Evolutionary conservation across 169 alveolate species (phyloP), one percentile per base, ranked within the genome.

Genomic region (Plasmodium billcollinsi): DNA sequence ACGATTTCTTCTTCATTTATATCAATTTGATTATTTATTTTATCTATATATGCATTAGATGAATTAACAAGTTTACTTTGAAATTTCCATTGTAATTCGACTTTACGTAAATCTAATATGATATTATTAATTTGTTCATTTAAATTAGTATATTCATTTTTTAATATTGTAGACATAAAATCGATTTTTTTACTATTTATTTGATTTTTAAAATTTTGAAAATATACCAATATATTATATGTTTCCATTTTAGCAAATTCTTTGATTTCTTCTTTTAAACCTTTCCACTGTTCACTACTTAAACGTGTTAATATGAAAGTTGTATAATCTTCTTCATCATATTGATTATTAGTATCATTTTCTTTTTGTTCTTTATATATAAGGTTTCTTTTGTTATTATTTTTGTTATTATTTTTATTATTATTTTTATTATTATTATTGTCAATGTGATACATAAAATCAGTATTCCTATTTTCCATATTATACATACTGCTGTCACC

Each of bases 271-370:
- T 86, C 92, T 26, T 70, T 50, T 59, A 86, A 50, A 43, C 50
- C 49, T 14, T 71, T 86, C 92, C 92, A 86, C 33, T 86, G 92
- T 20, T 70, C 92, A 67, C 73, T 86, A 71, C 92, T 86, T 67
- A 86, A 65, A 26, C 58, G 86, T 6, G 92, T 86, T 72, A 86
- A 73, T 24, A 69, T 86, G 24, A 86, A 86, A 71, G 67, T 3
- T 50, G 62, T 61, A 24, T 72, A 45, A 72, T 72, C 88, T 18
- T 85, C 76, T 7, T 29, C 29, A 52, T 83, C 61, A 49, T 69
- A 58, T 26, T 66, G 59, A 45, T 47, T 50, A 69, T 69, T 71
- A n/a, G 71, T 59, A 71, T 71, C 59, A 45, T 72, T 62, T 69
- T 65, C 43, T 33, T 52, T 50, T 15, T 73, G 20, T 39, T 70